These are phyloP conservation scores for Mariannaea elegans DNA, from an alignment of 2,329 filamentous ascomycete species.

Conservation along the genomic window DNA sequence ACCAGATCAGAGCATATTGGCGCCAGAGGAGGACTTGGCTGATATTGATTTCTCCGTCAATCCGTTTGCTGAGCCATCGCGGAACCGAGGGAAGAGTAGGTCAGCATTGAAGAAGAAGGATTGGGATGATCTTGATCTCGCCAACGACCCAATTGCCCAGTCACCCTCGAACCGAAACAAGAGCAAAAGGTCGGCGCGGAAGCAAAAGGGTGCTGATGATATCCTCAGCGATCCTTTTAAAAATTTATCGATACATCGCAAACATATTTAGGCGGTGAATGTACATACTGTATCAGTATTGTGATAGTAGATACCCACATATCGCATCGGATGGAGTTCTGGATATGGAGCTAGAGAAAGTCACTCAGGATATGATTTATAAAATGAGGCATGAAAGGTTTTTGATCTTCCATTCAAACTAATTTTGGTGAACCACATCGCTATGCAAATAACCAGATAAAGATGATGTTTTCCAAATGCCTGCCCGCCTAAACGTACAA, in stretches of 20 bases:
- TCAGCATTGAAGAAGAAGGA: no score
- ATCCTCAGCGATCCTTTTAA: not conserved
- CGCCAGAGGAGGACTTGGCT: no score
- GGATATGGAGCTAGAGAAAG: not conserved
- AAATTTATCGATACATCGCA: not conserved
- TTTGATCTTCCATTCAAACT: not conserved
- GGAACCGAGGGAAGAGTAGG: no score
- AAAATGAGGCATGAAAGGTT: not conserved
- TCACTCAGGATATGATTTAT: not conserved
- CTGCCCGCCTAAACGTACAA: not conserved
- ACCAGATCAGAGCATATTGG: no score
- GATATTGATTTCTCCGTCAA: no score
- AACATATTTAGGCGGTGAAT: not conserved
- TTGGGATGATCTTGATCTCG: no score
- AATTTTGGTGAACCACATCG: not conserved
- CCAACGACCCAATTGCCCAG: not conserved
- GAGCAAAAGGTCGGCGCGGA: no score
- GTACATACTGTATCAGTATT: not conserved
- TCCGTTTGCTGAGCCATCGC: no score
- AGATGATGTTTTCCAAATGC: not conserved
- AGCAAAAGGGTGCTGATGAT: no score
- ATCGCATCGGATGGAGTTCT: not conserved
- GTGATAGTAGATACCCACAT: constrained; percentile 3
- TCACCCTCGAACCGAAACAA: not conserved
- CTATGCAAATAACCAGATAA: not conserved